Evolutionary conservation across 2,329 filamentous ascomycete genomes (phyloP).

Genomic region (Fusarium clavum): DNA sequence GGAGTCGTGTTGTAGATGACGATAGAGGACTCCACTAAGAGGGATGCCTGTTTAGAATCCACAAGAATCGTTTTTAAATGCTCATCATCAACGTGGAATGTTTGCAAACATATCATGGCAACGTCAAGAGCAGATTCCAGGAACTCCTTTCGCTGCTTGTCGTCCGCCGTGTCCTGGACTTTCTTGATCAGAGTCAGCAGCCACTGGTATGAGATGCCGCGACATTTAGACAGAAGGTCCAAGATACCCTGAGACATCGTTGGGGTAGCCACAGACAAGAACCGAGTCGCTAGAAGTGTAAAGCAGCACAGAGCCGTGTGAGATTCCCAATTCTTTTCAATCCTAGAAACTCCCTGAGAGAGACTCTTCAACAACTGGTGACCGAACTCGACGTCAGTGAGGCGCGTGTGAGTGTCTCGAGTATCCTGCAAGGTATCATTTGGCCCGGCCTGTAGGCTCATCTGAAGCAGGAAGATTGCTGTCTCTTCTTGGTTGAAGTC

Average conservation of each 20-base stretch:
- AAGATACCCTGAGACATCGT: not conserved
- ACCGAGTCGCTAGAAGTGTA: slow-evolving; percentile 28
- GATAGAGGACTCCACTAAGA: slow-evolving; percentile 29
- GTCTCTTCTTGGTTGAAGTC: slow-evolving; percentile 44
- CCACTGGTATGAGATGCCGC: slow-evolving; percentile 27
- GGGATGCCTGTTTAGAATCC: slow-evolving; percentile 16
- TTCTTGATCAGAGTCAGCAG: slow-evolving; percentile 1
- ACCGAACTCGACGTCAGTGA: slow-evolving; percentile 18
- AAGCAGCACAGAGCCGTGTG: slow-evolving; percentile 32
- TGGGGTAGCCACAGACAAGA: slow-evolving; percentile 18
- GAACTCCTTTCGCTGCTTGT: slow-evolving; percentile 19
- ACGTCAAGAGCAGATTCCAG: slow-evolving; percentile 1
- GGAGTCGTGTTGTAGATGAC: slow-evolving; percentile 14
- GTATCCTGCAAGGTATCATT: fast-evolving
- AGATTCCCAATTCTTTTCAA: slow-evolving; percentile 43
- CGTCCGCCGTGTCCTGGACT: slow-evolving; percentile 2
- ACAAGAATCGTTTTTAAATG: slow-evolving; percentile 1
- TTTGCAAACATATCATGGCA: slow-evolving; percentile 26
- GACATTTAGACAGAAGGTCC: slow-evolving; percentile 6
- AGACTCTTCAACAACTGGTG: slow-evolving; percentile 6
- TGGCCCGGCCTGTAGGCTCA: slow-evolving; percentile 38
- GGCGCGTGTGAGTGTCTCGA: slow-evolving; percentile 10
- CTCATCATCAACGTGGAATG: slow-evolving; percentile 25
- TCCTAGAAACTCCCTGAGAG: not conserved
- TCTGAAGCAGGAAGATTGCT: slow-evolving; percentile 34